Conservation (phyloP, 1,139 yeast genomes). For the Geotrichum klebahnii region DNA sequence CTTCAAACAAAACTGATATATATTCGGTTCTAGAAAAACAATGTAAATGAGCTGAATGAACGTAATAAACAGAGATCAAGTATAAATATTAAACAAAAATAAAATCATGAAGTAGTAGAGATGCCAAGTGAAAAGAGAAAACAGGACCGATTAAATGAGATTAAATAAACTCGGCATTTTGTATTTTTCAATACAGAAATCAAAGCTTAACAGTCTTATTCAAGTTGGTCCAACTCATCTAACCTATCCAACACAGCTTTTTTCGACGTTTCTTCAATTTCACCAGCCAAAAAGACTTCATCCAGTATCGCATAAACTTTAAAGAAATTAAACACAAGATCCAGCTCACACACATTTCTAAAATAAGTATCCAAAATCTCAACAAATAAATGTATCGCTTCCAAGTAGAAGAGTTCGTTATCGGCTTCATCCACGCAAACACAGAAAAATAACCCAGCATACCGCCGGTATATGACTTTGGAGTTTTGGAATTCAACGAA, state of each 20-base stretch:
- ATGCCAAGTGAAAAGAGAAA: too few species aligned
- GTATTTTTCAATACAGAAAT: background rate
- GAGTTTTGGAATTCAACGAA: constrained; percentile 52
- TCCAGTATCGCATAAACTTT: constrained; percentile 88
- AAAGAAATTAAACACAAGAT: constrained; percentile 86
- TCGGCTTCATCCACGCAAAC: constrained; percentile 72
- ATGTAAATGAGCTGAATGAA: too few species aligned
- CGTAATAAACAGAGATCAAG: too few species aligned
- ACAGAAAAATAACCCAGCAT: constrained; percentile 87
- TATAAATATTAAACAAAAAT: too few species aligned
- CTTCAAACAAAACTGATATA: too few species aligned
- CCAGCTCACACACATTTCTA: constrained; percentile 90
- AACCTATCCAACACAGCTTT: constrained; percentile 65
- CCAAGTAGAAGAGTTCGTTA: constrained; percentile 76
- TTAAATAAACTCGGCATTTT: background rate
- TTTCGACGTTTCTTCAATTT: constrained; percentile 78
- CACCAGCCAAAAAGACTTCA: constrained; percentile 78
- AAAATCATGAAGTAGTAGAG: too few species aligned
- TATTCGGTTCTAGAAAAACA: too few species aligned
- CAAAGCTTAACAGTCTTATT: constrained; percentile 22
- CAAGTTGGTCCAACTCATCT: constrained; percentile 41
- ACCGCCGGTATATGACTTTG: constrained; percentile 79
- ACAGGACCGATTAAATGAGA: too few species aligned
- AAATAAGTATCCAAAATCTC: constrained; percentile 84
- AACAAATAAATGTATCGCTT: constrained; percentile 81